Evolutionary conservation across 495 filamentous ascomycete genomes (phyloP).

Genomic region (Cairneyella variabilis): DNA sequence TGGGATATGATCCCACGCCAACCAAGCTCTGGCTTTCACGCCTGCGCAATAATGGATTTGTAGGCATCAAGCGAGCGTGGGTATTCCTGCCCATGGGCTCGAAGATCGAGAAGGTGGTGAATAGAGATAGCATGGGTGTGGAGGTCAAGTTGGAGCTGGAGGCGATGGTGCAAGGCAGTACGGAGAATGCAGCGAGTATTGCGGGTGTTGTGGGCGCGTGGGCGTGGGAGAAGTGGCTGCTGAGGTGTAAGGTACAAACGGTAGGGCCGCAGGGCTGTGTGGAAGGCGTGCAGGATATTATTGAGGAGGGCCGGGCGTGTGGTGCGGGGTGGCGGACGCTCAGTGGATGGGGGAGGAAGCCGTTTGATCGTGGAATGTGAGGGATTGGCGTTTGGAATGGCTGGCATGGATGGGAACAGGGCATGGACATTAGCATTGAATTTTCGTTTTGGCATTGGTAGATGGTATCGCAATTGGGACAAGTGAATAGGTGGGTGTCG

Average conservation of each 20-base stretch:
- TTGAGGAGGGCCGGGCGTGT: slow-evolving; percentile 78
- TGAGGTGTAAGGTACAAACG: slow-evolving; percentile 64
- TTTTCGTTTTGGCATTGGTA: too few species aligned
- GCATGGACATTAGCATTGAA: too few species aligned
- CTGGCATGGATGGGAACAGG: too few species aligned
- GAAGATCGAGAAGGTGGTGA: slow-evolving; percentile 44
- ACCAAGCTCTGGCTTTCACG: slow-evolving; percentile 75
- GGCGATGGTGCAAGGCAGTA: slow-evolving; percentile 65
- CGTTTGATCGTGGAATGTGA: too few species aligned
- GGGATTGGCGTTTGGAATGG: too few species aligned
- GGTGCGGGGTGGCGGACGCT: slow-evolving; percentile 84
- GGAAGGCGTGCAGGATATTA: slow-evolving; percentile 70
- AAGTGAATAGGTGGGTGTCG: too few species aligned
- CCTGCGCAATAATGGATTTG: slow-evolving; percentile 70
- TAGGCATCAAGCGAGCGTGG: slow-evolving; percentile 80
- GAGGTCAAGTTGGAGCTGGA: slow-evolving; percentile 55
- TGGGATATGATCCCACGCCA: slow-evolving; percentile 81
- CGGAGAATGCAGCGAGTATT: slow-evolving; percentile 67
- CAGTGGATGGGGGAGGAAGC: slow-evolving; percentile 88
- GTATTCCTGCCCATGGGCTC: slow-evolving; percentile 83
- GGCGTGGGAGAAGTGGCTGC: slow-evolving; percentile 95
- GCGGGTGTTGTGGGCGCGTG: slow-evolving; percentile 81
- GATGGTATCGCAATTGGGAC: too few species aligned
- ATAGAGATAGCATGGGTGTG: slow-evolving; percentile 36
- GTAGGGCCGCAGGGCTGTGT: slow-evolving; percentile 71